Conservation (phyloP, 208 protist genomes). For the Acanthamoeba lenticulata region DNA sequence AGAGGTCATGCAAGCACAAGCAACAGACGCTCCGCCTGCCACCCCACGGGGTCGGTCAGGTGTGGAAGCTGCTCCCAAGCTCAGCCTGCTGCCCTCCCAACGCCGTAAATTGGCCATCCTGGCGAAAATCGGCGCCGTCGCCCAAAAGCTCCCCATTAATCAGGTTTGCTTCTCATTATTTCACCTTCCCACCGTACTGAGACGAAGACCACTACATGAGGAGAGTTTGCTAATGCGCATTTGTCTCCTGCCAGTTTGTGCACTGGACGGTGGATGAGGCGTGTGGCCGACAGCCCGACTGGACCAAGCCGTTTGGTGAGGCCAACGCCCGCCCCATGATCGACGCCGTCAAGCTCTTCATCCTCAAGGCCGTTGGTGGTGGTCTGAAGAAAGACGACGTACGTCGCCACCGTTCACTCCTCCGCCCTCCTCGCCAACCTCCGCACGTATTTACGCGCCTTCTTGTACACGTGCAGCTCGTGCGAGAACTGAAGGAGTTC, state of each 20-base stretch:
- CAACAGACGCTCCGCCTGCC: too few relatives aligned
- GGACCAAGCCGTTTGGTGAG: slow-evolving; percentile 21
- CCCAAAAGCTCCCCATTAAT: background rate
- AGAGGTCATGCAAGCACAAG: too few relatives aligned
- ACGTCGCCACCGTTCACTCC: background rate
- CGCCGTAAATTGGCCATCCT: background rate
- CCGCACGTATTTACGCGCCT: background rate
- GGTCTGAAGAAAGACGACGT: slow-evolving; percentile 19
- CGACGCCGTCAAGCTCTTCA: slow-evolving; percentile 20
- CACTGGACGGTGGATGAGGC: slow-evolving; percentile 12
- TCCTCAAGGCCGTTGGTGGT: background rate
- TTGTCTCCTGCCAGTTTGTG: background rate
- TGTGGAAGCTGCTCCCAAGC: too few relatives aligned
- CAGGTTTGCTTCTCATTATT: too few relatives aligned
- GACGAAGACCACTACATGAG: too few relatives aligned
- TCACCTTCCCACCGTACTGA: too few relatives aligned
- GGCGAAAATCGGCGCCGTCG: background rate
- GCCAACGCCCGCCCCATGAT: slow-evolving; percentile 27
- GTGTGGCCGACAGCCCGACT: slow-evolving; percentile 14
- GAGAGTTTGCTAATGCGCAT: background rate
- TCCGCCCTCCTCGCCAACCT: background rate
- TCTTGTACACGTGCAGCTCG: background rate
- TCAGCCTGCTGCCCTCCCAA: background rate
- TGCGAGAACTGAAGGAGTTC: slow-evolving; percentile 7
- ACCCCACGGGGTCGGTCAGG: too few relatives aligned